These are phyloP conservation scores for Teunomyces barrocoloradensis DNA, from an alignment of 805 yeast species.

Conservation along the genomic window DNA sequence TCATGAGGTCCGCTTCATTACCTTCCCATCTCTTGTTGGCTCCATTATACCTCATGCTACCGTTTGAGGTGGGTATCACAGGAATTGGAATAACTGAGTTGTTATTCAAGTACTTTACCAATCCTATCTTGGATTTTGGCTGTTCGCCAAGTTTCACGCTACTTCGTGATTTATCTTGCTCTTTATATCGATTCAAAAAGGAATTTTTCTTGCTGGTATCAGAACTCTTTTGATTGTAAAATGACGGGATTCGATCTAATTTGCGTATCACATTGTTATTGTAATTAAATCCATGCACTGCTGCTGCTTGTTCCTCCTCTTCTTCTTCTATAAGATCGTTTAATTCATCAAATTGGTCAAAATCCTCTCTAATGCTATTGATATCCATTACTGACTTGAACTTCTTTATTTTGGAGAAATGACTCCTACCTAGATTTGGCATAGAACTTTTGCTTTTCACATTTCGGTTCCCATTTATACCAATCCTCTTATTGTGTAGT, in stretches of 20 bases:
- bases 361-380: conserved; percentile 5
- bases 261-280: conserved; percentile 34
- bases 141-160: background rate
- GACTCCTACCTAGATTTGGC: conserved; percentile 16
- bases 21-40: conserved; percentile 59
- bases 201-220: conserved; percentile 19
- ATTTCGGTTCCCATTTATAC: background rate
- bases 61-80: conserved; percentile 15
- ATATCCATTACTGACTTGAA: conserved; percentile 36
- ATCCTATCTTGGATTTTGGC: conserved; percentile 22
- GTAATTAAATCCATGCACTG: conserved; percentile 27
- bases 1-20: conserved; percentile 53
- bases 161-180: conserved; percentile 1
- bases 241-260: conserved; percentile 42
- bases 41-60: conserved; percentile 55
- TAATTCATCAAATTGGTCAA: conserved; percentile 9
- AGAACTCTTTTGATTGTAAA: conserved; percentile 20
- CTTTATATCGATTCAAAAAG: conserved; percentile 28
- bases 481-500: background rate
- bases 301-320: conserved; percentile 10
- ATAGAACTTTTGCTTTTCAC: conserved; percentile 16
- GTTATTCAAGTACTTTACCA: conserved; percentile 29
- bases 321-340: conserved; percentile 4
- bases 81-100: conserved; percentile 11
- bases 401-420: conserved; percentile 17